Conservation (phyloP, 768 basidiomycete species). For the Astraeus odoratus region DNA sequence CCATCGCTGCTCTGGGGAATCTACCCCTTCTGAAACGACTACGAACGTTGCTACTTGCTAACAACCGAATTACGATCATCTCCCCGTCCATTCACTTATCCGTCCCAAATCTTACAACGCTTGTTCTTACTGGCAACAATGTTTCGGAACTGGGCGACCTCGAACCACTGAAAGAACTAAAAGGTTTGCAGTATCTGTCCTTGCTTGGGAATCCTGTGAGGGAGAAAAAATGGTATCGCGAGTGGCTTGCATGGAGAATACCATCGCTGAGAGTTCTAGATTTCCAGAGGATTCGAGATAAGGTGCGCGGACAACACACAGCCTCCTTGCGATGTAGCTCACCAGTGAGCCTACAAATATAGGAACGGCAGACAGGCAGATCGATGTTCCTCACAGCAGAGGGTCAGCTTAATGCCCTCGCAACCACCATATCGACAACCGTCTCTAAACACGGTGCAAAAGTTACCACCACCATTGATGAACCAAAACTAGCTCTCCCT, state of each 20-base stretch:
- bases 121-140: conserved; percentile 81
- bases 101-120: conserved; percentile 74
- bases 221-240: conserved; percentile 94
- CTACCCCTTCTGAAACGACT: conserved; percentile 83
- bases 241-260: conserved; percentile 90
- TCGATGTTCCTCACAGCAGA: conserved; percentile 77
- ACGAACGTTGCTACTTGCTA: conserved; percentile 76
- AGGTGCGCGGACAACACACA: conserved; percentile 57
- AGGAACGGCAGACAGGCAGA: conserved; percentile 78
- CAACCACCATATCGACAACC: conserved; percentile 68
- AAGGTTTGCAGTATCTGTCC: conserved; percentile 66
- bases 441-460: conserved; percentile 65
- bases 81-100: conserved; percentile 79
- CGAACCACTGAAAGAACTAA: conserved; percentile 73
- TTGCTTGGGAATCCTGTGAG: conserved; percentile 78
- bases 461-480: conserved; percentile 59
- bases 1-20: conserved; percentile 75
- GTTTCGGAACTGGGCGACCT: conserved; percentile 77
- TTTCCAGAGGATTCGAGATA: conserved; percentile 91
- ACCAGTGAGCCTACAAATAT: conserved; percentile 21
- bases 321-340: conserved; percentile 15
- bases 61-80: conserved; percentile 82
- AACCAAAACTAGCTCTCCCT: conserved; percentile 55
- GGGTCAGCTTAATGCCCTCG: conserved; percentile 70
- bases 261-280: conserved; percentile 86